Conservation (phyloP, 2,329 filamentous ascomycete genomes). For the Mycosphaerelloides madeirae region DNA sequence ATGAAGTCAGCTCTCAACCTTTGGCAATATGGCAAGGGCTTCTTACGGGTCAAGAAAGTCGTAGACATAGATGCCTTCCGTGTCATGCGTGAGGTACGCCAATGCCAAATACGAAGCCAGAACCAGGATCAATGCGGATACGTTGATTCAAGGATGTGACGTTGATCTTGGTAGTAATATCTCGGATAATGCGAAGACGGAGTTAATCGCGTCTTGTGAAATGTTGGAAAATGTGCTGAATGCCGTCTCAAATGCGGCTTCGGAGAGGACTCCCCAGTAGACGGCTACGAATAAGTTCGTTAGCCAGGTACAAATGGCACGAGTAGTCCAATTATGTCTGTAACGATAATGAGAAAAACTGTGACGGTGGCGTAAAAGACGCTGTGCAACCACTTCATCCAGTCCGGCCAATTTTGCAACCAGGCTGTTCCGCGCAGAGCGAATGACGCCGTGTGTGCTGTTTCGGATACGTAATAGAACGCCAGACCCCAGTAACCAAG, state of each 20-base stretch:
- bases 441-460: conserved; percentile 67
- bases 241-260: conserved; percentile 30
- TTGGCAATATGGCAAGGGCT: not conserved
- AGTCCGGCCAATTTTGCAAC: conserved; percentile 35
- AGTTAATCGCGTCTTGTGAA: conserved; percentile 72
- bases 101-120: conserved; percentile 67
- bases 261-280: conserved; percentile 40
- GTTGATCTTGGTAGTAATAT: conserved; percentile 63
- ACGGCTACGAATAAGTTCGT: conserved; percentile 30
- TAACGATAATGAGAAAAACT: conserved; percentile 42
- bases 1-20: not conserved
- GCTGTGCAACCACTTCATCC: conserved; percentile 37
- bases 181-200: conserved; percentile 69
- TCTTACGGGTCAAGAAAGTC: conserved; percentile 62
- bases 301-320: conserved; percentile 8
- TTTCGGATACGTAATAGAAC: conserved; percentile 69
- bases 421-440: conserved; percentile 35
- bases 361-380: conserved; percentile 41
- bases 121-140: conserved; percentile 64
- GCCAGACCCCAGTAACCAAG: conserved; percentile 77
- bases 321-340: conserved; percentile 28
- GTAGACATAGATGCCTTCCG: conserved; percentile 72
- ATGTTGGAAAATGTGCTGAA: conserved; percentile 55
- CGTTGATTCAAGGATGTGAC: conserved; percentile 59
- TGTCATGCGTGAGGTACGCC: conserved; percentile 67